Base-by-base conservation (phyloP, 306 rosid genomes). In the Malus sylvestris region DNA sequence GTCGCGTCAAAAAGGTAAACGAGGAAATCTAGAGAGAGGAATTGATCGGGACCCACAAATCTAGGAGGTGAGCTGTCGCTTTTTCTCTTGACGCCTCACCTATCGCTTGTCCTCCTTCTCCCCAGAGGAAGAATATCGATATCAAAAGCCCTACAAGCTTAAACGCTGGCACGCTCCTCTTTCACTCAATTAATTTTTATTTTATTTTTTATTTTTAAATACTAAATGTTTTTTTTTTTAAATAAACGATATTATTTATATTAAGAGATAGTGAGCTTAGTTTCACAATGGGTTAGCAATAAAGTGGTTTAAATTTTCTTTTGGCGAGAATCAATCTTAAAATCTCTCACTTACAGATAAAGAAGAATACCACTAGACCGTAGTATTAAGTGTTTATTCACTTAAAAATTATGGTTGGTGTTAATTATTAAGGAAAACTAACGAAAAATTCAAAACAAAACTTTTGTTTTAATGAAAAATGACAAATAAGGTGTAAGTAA, bases 11-110 rank as follows among this genome's bases (percentile, higher is more conserved):
- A 85, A 85, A 76, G 79, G 68, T 66, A 67, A 75, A 78, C 83
- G 85, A 86, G 35, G 85, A 87, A 89, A 87, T 85, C 89, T 68
- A 86, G 62, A 65, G 81, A 29, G 76, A 59, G 64, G 59, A 88
- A 86, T 87, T 87, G 44, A 4, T 68, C 16, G 89, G 98, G 93
- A 1, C 93, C 98, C 94, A 3, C 88, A 88, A 90, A 93, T 93
- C 97, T 87, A 87, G 55, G 79, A 66, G 60, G 78, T 87, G 83
- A 86, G 80, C 88, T 85, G 89, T 90, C 85, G 78, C 91, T 89
- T 81, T 90, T 80, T 0, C 4, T 59, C 20, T n/a, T 25, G 18
- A 30, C 22, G 73, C 59, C 74, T 81, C 94, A 76, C 83, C 84
- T 76, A 55, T 72, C 71, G 20, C 81, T 70, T 82, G 76, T 64